Evolutionary conservation across 108 stramenopile genomes (phyloP).

Genomic region (Nitzschia sp.): DNA sequence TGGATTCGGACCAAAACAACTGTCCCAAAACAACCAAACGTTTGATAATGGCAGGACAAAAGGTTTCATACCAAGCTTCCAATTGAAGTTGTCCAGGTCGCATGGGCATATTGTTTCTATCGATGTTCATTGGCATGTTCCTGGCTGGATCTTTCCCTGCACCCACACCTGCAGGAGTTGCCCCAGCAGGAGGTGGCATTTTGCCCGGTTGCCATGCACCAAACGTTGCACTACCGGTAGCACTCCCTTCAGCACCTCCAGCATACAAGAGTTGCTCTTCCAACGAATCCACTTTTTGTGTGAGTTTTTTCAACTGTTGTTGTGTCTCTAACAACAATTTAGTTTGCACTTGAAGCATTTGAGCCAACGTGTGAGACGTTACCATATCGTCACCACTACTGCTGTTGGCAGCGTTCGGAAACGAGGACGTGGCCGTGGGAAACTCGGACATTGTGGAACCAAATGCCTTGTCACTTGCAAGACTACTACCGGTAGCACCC

Average conservation of each 20-base stretch:
- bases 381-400: background rate
- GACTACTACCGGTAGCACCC: background rate
- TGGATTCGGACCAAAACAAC: slow-evolving; percentile 20
- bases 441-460: no score
- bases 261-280: background rate
- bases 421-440: no score
- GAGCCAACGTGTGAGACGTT: background rate
- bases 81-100: slow-evolving; percentile 1
- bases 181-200: background rate
- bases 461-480: background rate
- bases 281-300: slow-evolving; percentile 16
- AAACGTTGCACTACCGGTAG: background rate
- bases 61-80: background rate
- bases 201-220: no score
- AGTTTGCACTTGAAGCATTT: slow-evolving; percentile 36
- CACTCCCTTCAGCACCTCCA: background rate
- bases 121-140: slow-evolving; percentile 1
- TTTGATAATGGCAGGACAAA: background rate
- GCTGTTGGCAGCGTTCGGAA: background rate
- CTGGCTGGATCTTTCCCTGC: background rate
- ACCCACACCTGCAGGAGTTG: background rate
- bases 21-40: background rate
- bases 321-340: slow-evolving; percentile 34
- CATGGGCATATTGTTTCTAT: slow-evolving; percentile 1
- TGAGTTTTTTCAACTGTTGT: slow-evolving; percentile 31